Base-by-base conservation (phyloP, 768 basidiomycete species). In the Leccinum subgranulosum region DNA sequence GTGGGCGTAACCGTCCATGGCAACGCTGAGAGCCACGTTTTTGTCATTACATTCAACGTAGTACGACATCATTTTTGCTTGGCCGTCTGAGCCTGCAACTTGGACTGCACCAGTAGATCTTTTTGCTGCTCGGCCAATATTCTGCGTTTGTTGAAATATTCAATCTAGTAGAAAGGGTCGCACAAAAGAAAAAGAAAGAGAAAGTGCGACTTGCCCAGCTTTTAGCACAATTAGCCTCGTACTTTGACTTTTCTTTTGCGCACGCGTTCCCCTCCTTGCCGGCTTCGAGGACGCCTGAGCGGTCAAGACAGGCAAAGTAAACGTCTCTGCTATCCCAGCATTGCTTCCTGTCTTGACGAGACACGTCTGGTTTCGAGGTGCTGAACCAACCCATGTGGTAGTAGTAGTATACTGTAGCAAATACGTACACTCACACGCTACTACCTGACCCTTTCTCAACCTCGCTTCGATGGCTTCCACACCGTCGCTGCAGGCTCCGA, bases 71-170 rank as follows among this genome's bases (percentile, higher is more conserved):
- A 63, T 58, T 52, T 53, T 41, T 64, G 65, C 29, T 70, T 69
- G n/a, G 68, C 64, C 10, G 71, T 64, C 39, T 70, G 61, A 12
- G 76, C 70, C 62, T 79, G 80, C 17, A 51, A 66, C 47, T 73
- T 71, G 23, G 74, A 74, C 57, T 77, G 77, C 6, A 81, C 81
- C 29, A 91, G 79, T 53, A 87, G 75, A 41, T 85, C 84, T 66
- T 87, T 90, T 72, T 92, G 91, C 56, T 85, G 84, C 59, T 88
- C 90, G 9, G 84, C 88, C 52, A 94, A 81, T 34, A 92, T 82
- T 53, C 94, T 81, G 34, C 94, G 84, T 70, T 92, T 90, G 76
- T 97, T 96, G 68, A 98, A 97, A 71, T 98, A 96, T 27, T 91
- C 90, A 65, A 98, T 87, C 95, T 98, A 63, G 33, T 52, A 36